A percentile compares a stretch with the other conserved stretches of the same genome.
These are phyloP conservation scores for Pisolithus thermaeus DNA, from an alignment of 1,284 basidiomycete genomes.

Conservation along the genomic window DNA sequence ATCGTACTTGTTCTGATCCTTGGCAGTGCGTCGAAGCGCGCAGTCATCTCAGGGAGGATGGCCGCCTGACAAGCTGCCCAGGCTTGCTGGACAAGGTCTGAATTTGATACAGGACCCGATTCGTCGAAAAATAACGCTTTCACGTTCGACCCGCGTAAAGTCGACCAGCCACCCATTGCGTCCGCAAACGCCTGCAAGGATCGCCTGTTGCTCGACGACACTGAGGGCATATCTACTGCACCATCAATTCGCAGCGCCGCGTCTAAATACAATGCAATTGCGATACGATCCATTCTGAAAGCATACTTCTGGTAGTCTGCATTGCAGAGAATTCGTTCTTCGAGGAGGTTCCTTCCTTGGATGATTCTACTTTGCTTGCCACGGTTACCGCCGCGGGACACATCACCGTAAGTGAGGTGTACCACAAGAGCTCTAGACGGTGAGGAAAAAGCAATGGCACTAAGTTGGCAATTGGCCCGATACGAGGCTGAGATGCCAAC, in stretches of 20 bases:
- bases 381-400: neutral
- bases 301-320: slow-evolving; percentile 27
- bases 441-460: neutral
- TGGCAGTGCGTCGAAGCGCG: slow-evolving; percentile 13
- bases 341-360: slow-evolving; percentile 23
- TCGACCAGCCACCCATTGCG: slow-evolving; percentile 33
- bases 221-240: slow-evolving; percentile 43
- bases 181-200: slow-evolving; percentile 33
- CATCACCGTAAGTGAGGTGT: neutral
- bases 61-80: slow-evolving; percentile 38
- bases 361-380: neutral
- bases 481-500: no score
- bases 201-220: slow-evolving; percentile 19
- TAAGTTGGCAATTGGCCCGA: no score
- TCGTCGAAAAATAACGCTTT: slow-evolving; percentile 32
- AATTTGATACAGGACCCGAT: neutral
- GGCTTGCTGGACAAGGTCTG: slow-evolving; percentile 14
- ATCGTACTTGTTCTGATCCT: slow-evolving; percentile 19
- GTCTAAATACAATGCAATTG: slow-evolving; percentile 37
- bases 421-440: neutral
- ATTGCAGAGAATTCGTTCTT: slow-evolving; percentile 28
- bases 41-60: slow-evolving; percentile 11
- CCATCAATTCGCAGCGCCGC: slow-evolving; percentile 32
- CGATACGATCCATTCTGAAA: slow-evolving; percentile 42
- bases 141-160: slow-evolving; percentile 28